A percentile compares a stretch with the other conserved stretches of the same genome.
Evolutionary conservation across 2,329 filamentous ascomycete genomes (phyloP).

Genomic region (Alternaria sp.): DNA sequence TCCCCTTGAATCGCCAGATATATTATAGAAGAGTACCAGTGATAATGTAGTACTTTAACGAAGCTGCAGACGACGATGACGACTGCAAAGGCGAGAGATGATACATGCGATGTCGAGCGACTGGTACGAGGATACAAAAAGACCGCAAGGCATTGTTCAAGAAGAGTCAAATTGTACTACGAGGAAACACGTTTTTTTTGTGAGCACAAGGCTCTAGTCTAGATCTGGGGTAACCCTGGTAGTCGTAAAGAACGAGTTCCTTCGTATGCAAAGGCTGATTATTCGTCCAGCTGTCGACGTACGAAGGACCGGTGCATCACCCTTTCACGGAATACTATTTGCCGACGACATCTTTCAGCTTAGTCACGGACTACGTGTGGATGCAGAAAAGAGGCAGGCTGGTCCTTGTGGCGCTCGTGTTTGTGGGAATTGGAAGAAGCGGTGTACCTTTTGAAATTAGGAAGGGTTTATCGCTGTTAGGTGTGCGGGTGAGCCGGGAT

Average conservation of each 20-base stretch:
- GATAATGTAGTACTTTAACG: neutral
- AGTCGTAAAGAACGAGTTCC: too few species aligned
- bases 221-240: too few species aligned
- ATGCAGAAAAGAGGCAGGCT: constrained; percentile 64
- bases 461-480: constrained; percentile 66
- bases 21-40: too few species aligned
- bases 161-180: constrained; percentile 26
- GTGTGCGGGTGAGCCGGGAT: constrained; percentile 54
- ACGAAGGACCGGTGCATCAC: constrained; percentile 39
- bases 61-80: constrained; percentile 18
- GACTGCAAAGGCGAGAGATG: constrained; percentile 36
- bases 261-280: constrained; percentile 23
- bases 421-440: constrained; percentile 70
- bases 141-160: constrained; percentile 31
- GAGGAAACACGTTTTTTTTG: too few species aligned
- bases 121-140: constrained; percentile 22
- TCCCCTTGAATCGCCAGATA: too few species aligned
- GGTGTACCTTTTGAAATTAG: constrained; percentile 62
- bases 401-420: constrained; percentile 66
- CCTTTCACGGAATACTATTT: constrained; percentile 61
- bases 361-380: constrained; percentile 64
- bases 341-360: constrained; percentile 40
- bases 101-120: constrained; percentile 31
- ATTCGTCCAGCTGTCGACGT: constrained; percentile 33
- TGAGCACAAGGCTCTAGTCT: too few species aligned